Evolutionary conservation across 176 grass and related monocot genomes (phyloP).

Genomic region (Puya raimondii): DNA sequence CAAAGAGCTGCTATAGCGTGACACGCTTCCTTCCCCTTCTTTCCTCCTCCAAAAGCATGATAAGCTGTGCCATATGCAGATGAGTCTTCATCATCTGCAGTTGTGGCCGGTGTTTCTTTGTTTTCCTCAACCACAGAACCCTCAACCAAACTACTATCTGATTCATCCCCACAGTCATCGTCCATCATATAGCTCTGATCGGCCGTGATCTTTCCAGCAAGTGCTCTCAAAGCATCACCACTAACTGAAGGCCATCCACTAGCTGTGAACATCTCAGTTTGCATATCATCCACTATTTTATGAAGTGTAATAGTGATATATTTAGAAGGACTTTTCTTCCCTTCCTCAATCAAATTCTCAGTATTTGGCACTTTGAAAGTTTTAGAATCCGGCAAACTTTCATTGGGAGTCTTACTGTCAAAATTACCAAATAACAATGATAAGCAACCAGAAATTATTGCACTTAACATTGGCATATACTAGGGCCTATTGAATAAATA

Average conservation of each 20-base stretch:
- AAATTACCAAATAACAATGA: slow-evolving; percentile 5
- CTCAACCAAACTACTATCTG: slow-evolving; percentile 17
- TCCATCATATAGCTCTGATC: slow-evolving; percentile 44
- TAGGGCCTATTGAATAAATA: background rate
- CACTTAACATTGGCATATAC: background rate
- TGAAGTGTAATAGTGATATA: slow-evolving; percentile 45
- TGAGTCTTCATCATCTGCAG: slow-evolving; percentile 18
- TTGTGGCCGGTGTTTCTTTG: background rate
- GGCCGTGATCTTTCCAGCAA: slow-evolving; percentile 59
- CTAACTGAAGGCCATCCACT: slow-evolving; percentile 81
- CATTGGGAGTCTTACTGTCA: slow-evolving; percentile 25
- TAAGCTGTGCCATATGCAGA: slow-evolving; percentile 72
- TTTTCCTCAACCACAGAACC: background rate
- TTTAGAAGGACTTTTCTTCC: slow-evolving; percentile 48
- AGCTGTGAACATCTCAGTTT: slow-evolving; percentile 39
- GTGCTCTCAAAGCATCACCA: slow-evolving; percentile 58
- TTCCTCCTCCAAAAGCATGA: slow-evolving; percentile 76
- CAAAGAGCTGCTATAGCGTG: slow-evolving; percentile 82
- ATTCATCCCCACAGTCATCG: slow-evolving; percentile 20
- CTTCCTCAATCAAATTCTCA: slow-evolving; percentile 34
- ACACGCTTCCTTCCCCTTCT: slow-evolving; percentile 76
- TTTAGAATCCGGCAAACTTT: slow-evolving; percentile 19
- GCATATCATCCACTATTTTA: slow-evolving; percentile 43
- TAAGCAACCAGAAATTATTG: background rate
- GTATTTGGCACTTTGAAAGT: slow-evolving; percentile 59